Evolutionary conservation across 805 yeast species (phyloP).

Genomic region (Yarrowia hollandica): DNA sequence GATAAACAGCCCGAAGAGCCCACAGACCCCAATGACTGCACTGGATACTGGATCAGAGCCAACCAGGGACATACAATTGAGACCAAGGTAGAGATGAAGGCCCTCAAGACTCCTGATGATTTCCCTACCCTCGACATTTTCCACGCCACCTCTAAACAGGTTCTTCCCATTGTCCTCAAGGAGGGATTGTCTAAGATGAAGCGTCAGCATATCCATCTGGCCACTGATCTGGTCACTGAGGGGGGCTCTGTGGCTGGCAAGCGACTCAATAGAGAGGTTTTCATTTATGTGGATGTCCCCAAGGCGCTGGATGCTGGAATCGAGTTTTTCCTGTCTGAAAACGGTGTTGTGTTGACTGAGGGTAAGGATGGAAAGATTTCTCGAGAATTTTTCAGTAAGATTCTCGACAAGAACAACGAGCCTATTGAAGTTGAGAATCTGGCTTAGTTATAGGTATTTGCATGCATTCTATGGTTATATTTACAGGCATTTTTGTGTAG

Average conservation of each 20-base stretch:
- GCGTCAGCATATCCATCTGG: slow-evolving; percentile 85
- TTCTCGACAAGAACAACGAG: slow-evolving; percentile 38
- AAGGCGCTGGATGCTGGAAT: slow-evolving; percentile 50
- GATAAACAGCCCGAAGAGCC: slow-evolving; percentile 17
- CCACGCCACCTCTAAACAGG: slow-evolving; percentile 64
- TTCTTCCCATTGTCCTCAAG: slow-evolving; percentile 49
- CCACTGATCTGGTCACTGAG: slow-evolving; percentile 55
- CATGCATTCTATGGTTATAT: not conserved
- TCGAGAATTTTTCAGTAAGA: slow-evolving; percentile 46
- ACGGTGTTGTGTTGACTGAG: slow-evolving; percentile 70
- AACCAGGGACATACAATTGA: slow-evolving; percentile 86
- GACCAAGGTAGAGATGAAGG: slow-evolving; percentile 46
- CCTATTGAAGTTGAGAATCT: not conserved
- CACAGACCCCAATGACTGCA: slow-evolving; percentile 30
- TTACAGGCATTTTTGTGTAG: no score
- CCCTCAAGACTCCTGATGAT: slow-evolving; percentile 43
- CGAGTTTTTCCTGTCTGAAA: slow-evolving; percentile 60
- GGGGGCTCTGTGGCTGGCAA: slow-evolving; percentile 68
- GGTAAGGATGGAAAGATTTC: slow-evolving; percentile 60
- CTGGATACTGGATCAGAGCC: slow-evolving; percentile 62
- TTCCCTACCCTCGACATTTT: slow-evolving; percentile 67
- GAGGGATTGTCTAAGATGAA: slow-evolving; percentile 68
- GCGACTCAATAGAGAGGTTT: slow-evolving; percentile 55
- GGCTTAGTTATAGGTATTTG: not conserved
- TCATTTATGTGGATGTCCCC: slow-evolving; percentile 61